A percentile compares a stretch with the other conserved stretches of the same genome.
Evolutionary conservation across 2,329 filamentous ascomycete species (phyloP).

Genomic region (Penicillium sp.): DNA sequence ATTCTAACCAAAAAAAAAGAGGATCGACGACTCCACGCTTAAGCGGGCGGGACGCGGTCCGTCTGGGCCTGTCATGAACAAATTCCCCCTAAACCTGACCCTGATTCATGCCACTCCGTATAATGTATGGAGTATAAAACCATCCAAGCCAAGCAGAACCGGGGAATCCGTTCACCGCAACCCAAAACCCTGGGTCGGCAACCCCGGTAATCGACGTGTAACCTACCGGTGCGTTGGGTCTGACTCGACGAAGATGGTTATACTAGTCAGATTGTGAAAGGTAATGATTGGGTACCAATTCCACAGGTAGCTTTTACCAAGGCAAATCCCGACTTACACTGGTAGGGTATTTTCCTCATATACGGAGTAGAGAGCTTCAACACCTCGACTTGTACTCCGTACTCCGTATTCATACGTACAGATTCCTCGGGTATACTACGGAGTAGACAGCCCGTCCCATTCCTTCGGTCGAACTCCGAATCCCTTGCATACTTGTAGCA

Average conservation of each 20-base stretch:
- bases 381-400: too few species aligned
- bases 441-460: too few species aligned
- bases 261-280: too few species aligned
- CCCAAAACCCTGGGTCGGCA: constrained; percentile 4
- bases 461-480: background rate
- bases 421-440: too few species aligned
- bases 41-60: constrained; percentile 9
- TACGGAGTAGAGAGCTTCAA: too few species aligned
- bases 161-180: constrained; percentile 1
- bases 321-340: too few species aligned
- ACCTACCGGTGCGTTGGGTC: background rate
- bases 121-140: too few species aligned
- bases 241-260: background rate
- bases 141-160: background rate
- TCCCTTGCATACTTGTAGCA: background rate
- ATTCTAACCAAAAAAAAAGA: background rate
- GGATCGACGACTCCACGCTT: constrained; percentile 6
- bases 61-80: constrained; percentile 10
- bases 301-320: too few species aligned
- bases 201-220: constrained; percentile 1
- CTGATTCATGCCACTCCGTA: too few species aligned
- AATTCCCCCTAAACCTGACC: background rate
- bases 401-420: too few species aligned
- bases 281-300: background rate
- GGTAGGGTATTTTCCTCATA: too few species aligned